Evolutionary conservation across 495 filamentous ascomycete species (phyloP).

Genomic region (Lentithecium fluviatile): DNA sequence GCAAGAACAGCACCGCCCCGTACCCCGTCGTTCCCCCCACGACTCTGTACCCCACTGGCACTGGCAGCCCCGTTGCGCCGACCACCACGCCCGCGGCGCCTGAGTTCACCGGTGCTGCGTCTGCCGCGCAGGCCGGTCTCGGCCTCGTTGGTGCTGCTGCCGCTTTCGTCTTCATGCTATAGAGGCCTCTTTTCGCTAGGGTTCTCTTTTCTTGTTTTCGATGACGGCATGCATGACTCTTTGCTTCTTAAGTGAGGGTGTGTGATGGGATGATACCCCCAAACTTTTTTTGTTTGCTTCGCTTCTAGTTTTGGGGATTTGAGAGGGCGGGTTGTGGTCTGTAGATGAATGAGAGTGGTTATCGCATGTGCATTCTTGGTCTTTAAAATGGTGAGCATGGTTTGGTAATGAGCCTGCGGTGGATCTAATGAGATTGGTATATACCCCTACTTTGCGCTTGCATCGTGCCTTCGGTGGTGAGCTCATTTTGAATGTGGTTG

Average conservation of each 20-base stretch:
- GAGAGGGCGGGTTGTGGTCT: background rate
- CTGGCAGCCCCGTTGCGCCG: constrained; percentile 15
- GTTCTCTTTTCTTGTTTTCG: background rate
- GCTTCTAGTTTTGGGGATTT: constrained; percentile 1
- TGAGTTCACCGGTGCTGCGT: constrained; percentile 47
- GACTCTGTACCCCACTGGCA: constrained; percentile 34
- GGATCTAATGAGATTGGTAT: constrained; percentile 10
- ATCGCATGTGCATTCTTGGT: too few species aligned
- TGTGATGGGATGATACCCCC: background rate
- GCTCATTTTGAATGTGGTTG: background rate
- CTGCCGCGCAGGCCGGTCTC: constrained; percentile 39
- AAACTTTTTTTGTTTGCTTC: background rate
- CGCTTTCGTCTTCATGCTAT: constrained; percentile 37
- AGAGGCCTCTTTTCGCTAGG: background rate
- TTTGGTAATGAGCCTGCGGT: constrained; percentile 6
- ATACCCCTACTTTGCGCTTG: constrained; percentile 9
- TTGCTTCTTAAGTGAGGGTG: too few species aligned
- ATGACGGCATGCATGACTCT: background rate
- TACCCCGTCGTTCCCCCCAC: constrained; percentile 37
- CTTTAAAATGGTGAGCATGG: background rate
- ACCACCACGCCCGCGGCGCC: constrained; percentile 1
- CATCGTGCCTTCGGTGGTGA: background rate
- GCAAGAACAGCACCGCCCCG: constrained; percentile 33
- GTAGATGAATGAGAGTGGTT: constrained; percentile 3
- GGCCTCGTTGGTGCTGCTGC: constrained; percentile 51